Percentiles rank a stretch among this genome's conserved stretches.
phyloP scores from a whole-genome alignment of 2,329 filamentous ascomycete species.

The Didymella keratinophila region DNA sequence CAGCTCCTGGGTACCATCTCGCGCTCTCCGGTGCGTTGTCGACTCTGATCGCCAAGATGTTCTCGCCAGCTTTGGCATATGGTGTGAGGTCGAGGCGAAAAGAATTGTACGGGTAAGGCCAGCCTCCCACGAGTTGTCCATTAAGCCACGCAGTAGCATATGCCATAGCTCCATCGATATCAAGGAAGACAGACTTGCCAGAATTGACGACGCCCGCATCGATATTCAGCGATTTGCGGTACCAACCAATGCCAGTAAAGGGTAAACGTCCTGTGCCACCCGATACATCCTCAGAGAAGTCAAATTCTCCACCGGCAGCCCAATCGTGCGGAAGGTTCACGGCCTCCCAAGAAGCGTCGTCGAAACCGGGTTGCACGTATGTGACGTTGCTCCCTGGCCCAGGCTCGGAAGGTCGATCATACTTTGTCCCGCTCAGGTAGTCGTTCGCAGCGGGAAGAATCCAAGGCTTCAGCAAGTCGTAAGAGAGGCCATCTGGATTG shows the following conservation, averaged over 20 bases:
- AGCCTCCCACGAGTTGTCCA: slow-evolving; percentile 59
- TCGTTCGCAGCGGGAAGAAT: slow-evolving; percentile 54
- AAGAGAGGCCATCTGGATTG: slow-evolving; percentile 51
- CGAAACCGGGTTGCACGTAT: slow-evolving; percentile 47
- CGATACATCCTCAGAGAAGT: slow-evolving; percentile 40
- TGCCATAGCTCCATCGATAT: slow-evolving; percentile 62
- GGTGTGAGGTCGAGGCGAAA: slow-evolving; percentile 61
- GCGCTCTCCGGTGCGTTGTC: slow-evolving; percentile 60
- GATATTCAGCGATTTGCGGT: slow-evolving; percentile 54
- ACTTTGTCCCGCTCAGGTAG: slow-evolving; percentile 49
- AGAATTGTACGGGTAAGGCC: slow-evolving; percentile 62
- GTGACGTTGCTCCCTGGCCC: slow-evolving; percentile 41
- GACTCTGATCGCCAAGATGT: slow-evolving; percentile 60
- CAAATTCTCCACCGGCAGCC: slow-evolving; percentile 59
- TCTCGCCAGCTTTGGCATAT: slow-evolving; percentile 49
- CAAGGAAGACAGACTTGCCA: slow-evolving; percentile 55
- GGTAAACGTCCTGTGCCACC: slow-evolving; percentile 58
- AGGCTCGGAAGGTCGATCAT: slow-evolving; percentile 44
- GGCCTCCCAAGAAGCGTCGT: slow-evolving; percentile 55
- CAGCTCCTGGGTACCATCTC: slow-evolving; percentile 64
- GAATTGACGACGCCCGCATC: slow-evolving; percentile 34
- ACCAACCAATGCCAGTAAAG: slow-evolving; percentile 63
- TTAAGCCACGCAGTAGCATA: slow-evolving; percentile 63
- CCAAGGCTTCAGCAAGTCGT: slow-evolving; percentile 52
- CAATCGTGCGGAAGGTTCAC: slow-evolving; percentile 60